Evolutionary conservation across 495 filamentous ascomycete species (phyloP).

Genomic region (Pyrenopolyporus hunteri): DNA sequence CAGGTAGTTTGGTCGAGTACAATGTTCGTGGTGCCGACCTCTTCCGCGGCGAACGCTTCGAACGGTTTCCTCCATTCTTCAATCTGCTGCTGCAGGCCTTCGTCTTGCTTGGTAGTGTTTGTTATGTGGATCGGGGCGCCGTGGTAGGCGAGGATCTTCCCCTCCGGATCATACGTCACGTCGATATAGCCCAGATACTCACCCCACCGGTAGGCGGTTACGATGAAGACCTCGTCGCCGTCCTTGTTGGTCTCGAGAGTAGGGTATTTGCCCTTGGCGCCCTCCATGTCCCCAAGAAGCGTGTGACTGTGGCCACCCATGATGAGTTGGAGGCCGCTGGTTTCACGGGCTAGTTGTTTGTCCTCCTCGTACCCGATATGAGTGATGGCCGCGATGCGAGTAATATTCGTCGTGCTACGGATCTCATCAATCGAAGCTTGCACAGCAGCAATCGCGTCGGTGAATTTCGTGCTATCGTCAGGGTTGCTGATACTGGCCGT

Average conservation of each 20-base stretch:
- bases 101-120: conserved; percentile 59
- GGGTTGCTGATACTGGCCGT: conserved; percentile 59
- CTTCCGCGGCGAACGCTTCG: conserved; percentile 54
- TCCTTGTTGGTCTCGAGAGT: conserved; percentile 61
- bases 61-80: conserved; percentile 59
- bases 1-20: conserved; percentile 60
- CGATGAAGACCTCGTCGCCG: conserved; percentile 66
- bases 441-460: conserved; percentile 53
- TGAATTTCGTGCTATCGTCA: conserved; percentile 57
- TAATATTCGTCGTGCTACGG: conserved; percentile 56
- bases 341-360: conserved; percentile 56
- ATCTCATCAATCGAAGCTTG: conserved; percentile 61
- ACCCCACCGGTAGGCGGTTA: conserved; percentile 65
- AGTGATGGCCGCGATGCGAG: conserved; percentile 61
- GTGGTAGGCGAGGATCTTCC: conserved; percentile 60
- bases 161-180: conserved; percentile 57
- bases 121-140: conserved; percentile 63
- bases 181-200: conserved; percentile 66
- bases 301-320: conserved; percentile 66
- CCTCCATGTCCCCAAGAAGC: conserved; percentile 57
- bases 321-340: conserved; percentile 60
- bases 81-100: conserved; percentile 56
- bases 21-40: conserved; percentile 53
- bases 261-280: conserved; percentile 59
- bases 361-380: conserved; percentile 66